Base-by-base conservation (phyloP, 2,329 filamentous ascomycete species). In the Beauveria australis region DNA sequence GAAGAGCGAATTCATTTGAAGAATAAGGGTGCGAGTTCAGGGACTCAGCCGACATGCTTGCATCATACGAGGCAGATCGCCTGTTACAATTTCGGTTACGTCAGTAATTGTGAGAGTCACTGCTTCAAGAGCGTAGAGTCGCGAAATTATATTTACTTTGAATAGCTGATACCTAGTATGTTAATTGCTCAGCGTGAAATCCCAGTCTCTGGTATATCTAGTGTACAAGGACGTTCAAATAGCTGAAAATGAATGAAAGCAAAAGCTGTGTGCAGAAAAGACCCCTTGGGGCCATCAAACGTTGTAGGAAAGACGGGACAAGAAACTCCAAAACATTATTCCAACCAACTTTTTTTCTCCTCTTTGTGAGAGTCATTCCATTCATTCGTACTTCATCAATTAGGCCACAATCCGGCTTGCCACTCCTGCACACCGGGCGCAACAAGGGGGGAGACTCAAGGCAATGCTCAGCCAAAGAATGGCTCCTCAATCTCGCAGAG, bases 401-500 rank as follows among this genome's bases (percentile, higher is more conserved):
- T 37, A 26, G 22, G 18, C n/a, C 37, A 33, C 40, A 12, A 12
- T 14, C 40, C 24, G 3, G 40, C 18, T 46, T 28, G 22, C 26
- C 26, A 41, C 18, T 5, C 19, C n/a, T 28, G 16, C 44, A 48
- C 6, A 40, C 2, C 30, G 22, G 33, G 19, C 8, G 19, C 28
- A 16, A 55, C 9, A 49, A 22, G 12, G 12, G 8, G 28, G 30
- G n/a, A 26, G 55, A 18, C 22, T 22, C 30, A 14, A 12, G 37
- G 22, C 44, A 48, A 40, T 44, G 30, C 37, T 53, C 41, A 53
- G 9, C 57, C 57, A 40, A 59, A 59, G 19, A 59, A 59, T 33
- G 59, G 59, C 19, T 61, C 53, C 33, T 52, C 53, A 44, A 51
- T 40, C 52, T 61, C 59, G 46, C 59, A 56, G 53, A 61, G 59